Conservation (phyloP, 2,329 filamentous ascomycete genomes). For the Lasiodiplodia sp. region DNA sequence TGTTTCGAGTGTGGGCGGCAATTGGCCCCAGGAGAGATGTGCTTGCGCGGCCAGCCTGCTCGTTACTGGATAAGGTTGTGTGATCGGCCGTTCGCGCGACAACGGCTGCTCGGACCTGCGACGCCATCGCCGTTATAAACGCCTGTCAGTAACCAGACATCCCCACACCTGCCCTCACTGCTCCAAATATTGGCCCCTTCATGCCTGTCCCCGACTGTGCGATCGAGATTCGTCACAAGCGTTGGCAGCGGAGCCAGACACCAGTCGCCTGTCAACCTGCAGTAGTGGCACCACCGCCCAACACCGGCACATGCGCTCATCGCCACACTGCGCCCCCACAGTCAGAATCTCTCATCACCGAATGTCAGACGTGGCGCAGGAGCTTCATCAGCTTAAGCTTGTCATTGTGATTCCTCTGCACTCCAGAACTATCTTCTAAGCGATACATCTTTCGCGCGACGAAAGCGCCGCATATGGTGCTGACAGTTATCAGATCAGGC, state of each 20-base stretch:
- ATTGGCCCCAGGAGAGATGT: conserved; percentile 14
- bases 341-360: background rate
- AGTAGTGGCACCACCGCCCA: background rate
- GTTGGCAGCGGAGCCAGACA: background rate
- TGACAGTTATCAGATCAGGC: background rate
- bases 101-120: conserved; percentile 12
- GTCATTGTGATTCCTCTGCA: background rate
- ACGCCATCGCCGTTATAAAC: conserved; percentile 17
- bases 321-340: background rate
- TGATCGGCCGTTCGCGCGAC: conserved; percentile 27
- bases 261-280: background rate
- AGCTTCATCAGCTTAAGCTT: background rate
- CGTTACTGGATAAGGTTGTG: conserved; percentile 26
- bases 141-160: background rate
- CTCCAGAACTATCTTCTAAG: background rate
- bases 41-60: conserved; percentile 25
- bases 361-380: background rate
- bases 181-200: background rate
- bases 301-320: background rate
- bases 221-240: too few relatives aligned
- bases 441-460: background rate
- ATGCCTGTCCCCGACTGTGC: background rate
- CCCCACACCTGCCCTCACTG: background rate
- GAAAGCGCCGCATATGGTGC: background rate
- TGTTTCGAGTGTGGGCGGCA: conserved; percentile 14